Evolutionary conservation across 352 stramenopile species (phyloP), one percentile per base, ranked within the genome.

Genomic region (Plasmopara viticola): DNA sequence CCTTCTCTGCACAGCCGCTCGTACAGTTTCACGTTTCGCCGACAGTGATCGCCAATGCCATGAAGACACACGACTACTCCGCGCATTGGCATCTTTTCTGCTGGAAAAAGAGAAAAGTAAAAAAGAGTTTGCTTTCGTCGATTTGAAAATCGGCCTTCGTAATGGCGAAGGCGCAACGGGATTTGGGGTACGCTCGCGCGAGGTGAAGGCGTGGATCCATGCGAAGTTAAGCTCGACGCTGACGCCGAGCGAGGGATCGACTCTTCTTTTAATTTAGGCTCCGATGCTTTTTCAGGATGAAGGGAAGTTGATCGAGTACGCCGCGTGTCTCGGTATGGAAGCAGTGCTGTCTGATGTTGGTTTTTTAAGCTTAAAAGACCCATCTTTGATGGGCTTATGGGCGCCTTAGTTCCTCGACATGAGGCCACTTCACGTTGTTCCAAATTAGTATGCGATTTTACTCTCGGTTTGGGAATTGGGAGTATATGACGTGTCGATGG

Each of bases 41-140:
- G 66, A 28, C 66, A 71, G 53, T 80, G 72, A 44, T 78, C 70
- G 12, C 60, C 57, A 46, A 79, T 63, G 14, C 72, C 69, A 50
- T 83, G 72, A 17, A 83, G 40, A 53, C 58, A 74, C 29, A 83
- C 17, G 25, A 80, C 53, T 31, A 80, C 59, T 20, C 58, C 72
- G 29, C 72, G 72, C 53, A 80, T 41, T 31, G 57, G 28, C 39
- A 51, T 52, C n/a, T 59, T 49, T 15, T 61, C 42, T 0, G 53
- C 42, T 13, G 67, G 69, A 48, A 78, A 79, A 29, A 80, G 58
- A 15, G 57, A 50, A 25, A 72, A 66, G 55, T 77, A 76, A 37
- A 64, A 76, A 34, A 83, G 56, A 10, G 53, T 57, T 51, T 78
- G 66, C 9, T 47, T 62, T 14, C 72, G 67, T 48, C 47, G 29